Percentiles rank a stretch among this genome's conserved stretches.
Evolutionary conservation across 2,329 filamentous ascomycete species (phyloP).

Genomic region (Polytolypa hystricis): DNA sequence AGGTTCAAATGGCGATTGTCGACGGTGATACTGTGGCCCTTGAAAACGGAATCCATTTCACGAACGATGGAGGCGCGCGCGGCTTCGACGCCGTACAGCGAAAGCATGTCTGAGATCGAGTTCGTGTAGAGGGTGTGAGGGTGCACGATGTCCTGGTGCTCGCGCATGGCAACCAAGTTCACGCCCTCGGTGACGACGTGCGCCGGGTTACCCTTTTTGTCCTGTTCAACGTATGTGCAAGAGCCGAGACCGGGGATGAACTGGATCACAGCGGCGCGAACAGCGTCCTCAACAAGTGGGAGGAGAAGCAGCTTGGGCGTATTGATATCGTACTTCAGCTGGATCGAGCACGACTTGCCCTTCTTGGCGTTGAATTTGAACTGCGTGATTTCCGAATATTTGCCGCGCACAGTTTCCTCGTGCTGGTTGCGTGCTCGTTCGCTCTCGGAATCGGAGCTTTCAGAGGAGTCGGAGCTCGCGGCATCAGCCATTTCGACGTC

Average conservation of each 20-base stretch:
- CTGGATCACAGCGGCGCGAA: slow-evolving; percentile 71
- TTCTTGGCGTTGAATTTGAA: slow-evolving; percentile 69
- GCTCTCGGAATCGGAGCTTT: slow-evolving; percentile 33
- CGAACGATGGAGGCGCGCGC: slow-evolving; percentile 75
- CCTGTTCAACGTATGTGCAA: slow-evolving; percentile 57
- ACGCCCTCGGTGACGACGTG: slow-evolving; percentile 69
- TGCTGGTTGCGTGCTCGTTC: slow-evolving; percentile 39
- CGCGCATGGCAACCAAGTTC: slow-evolving; percentile 84
- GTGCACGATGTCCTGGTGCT: slow-evolving; percentile 74
- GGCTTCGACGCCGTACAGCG: slow-evolving; percentile 85
- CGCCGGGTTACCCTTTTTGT: slow-evolving; percentile 36
- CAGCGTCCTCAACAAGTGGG: slow-evolving; percentile 72
- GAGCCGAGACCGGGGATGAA: slow-evolving; percentile 66
- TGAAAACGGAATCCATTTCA: slow-evolving; percentile 78
- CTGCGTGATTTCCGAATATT: slow-evolving; percentile 54
- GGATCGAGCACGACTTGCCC: slow-evolving; percentile 68
- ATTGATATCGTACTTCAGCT: slow-evolving; percentile 66
- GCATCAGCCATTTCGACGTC: slow-evolving; percentile 27
- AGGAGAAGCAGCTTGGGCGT: slow-evolving; percentile 90
- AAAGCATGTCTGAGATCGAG: slow-evolving; percentile 76
- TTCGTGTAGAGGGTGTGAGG: slow-evolving; percentile 82
- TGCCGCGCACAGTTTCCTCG: slow-evolving; percentile 53
- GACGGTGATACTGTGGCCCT: slow-evolving; percentile 80
- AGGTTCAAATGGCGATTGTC: slow-evolving; percentile 88
- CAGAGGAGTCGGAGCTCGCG: slow-evolving; percentile 27